Base-by-base conservation (phyloP, 352 stramenopile species). In the Phytophthora aleatoria region DNA sequence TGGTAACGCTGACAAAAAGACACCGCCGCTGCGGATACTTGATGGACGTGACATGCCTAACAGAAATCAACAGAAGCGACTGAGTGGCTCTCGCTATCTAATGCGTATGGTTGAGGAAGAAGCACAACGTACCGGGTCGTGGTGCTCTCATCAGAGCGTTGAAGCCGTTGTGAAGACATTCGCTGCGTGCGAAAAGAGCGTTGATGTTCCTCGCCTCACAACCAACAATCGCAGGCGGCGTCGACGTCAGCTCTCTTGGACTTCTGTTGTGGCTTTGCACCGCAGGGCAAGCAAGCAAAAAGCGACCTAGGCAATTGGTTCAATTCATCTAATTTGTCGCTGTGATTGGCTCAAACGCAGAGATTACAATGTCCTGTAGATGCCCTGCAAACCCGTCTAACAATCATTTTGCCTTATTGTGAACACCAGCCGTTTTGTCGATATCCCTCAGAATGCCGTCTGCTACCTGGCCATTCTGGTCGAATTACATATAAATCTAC, bases 11-110 rank as follows among this genome's bases (percentile, higher is more conserved):
- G 50, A 1, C 30, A 61, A 67, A 7, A 43, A 50, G n/a, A 43
- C 27, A 6, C 59, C 50, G 4, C 35, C 59, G 0, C 5, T 67
- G 9, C 38, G 24, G 0, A 30, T 56, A 3, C 42, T 67, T 12
- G 59, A 67, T n/a, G 50, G 26, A 13, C 50, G 43, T 26, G 59
- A 67, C 31, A 61, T 67, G 42, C 33, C 58, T 13, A 54, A 39
- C 9, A 26, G 35, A 15, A 61, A 61, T 7, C 15, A 31, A 6
- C 59, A 67, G 4, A 61, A 67, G 50, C 33, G 35, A 33, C 33
- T 67, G 5, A 61, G 50, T 49, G 42, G 57, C 3, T 24, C 44
- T 12, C 59, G 43, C 4, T 61, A 55, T 39, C 44, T 67, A 1
- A 67, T 67, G 59, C 5, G 7, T 3, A 61, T 50, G 6, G 10